Evolutionary conservation across 2,329 filamentous ascomycete species (phyloP), one percentile per base, ranked within the genome.

Genomic region (Fusarium incarnatum): DNA sequence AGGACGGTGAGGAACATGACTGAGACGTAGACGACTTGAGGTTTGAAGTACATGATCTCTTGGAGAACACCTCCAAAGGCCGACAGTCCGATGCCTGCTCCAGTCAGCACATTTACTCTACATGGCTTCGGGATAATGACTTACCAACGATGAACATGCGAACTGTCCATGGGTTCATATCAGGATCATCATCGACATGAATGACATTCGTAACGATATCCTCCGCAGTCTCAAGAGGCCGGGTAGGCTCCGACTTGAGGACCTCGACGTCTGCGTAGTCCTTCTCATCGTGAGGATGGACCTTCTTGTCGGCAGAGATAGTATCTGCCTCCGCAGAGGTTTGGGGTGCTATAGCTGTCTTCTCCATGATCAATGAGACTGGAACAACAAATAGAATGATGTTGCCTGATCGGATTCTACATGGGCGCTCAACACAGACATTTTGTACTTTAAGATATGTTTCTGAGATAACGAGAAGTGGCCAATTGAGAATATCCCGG

Each of bases 11-110:
- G 45, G 68, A 75, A 75, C 40, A 75, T 67, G 16, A 70, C 60
- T 13, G 73, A 73, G 4, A 75, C 73, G 13, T 74, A 64, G 4
- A 75, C 60, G 16, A 67, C 61, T 9, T 72, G 68, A 2, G 73
- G 73, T 18, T 72, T 72, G 56, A 75, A 75, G 68, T 72, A 75
- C 56, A 70, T 66, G 32, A 75, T 75, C 25, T 70, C 65, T 25
- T 75, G 63, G 9, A 75, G 23, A 16, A 75, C 68, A 10, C 49
- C 68, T 20, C 68, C 73, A 44, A 75, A 75, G 3, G 61, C 61
- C 2, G 60, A 71, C 7, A 75, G n/a, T 6, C 64, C 71, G 12
- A 75, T 59, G 15, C 73, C 73, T 75, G 15, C 6, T 10, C 8
- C 1, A 11, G 15, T 70, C 40, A 69, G 44, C 16, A 46, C 8